Conservation (phyloP, 202 grass and related monocot species). For the Cymbopogon flexuosus region DNA sequence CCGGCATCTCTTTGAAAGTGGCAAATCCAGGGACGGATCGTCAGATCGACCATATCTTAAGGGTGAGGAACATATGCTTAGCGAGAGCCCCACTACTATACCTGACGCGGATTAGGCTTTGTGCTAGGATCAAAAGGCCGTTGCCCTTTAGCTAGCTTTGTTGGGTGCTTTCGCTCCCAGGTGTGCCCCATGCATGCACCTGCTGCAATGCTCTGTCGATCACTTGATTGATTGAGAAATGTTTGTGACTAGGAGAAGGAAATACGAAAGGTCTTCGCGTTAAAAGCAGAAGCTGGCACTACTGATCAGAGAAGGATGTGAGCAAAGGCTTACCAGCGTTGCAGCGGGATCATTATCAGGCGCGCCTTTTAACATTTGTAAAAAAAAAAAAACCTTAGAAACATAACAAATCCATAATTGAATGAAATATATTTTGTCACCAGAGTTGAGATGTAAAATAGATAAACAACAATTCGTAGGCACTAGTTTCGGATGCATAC, state of each 20-base stretch:
- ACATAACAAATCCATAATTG: not conserved
- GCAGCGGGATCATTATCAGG: not conserved
- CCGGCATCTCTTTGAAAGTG: constrained; percentile 27
- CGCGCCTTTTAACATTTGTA: not conserved
- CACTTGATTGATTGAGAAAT: not conserved
- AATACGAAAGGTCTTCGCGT: not conserved
- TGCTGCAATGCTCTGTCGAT: not conserved
- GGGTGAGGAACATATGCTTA: constrained; percentile 43
- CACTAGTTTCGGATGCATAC: too few relatives aligned
- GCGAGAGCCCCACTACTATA: not conserved
- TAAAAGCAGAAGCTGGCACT: constrained; percentile 1
- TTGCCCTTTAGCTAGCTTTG: constrained; percentile 34
- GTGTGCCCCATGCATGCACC: not conserved
- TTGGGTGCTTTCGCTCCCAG: constrained; percentile 3
- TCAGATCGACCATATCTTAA: constrained; percentile 38
- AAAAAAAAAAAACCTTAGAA: not conserved
- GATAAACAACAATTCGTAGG: too few relatives aligned
- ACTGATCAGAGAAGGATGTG: not conserved
- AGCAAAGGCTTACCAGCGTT: not conserved
- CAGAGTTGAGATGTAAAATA: too few relatives aligned
- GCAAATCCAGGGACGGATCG: constrained; percentile 42
- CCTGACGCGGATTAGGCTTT: constrained; percentile 26
- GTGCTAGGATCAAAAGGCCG: not conserved
- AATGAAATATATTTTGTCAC: too few relatives aligned
- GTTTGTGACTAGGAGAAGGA: not conserved